These are phyloP conservation scores for Wickerhamomyces chambardii DNA, from an alignment of 805 yeast species.

Conservation along the genomic window DNA sequence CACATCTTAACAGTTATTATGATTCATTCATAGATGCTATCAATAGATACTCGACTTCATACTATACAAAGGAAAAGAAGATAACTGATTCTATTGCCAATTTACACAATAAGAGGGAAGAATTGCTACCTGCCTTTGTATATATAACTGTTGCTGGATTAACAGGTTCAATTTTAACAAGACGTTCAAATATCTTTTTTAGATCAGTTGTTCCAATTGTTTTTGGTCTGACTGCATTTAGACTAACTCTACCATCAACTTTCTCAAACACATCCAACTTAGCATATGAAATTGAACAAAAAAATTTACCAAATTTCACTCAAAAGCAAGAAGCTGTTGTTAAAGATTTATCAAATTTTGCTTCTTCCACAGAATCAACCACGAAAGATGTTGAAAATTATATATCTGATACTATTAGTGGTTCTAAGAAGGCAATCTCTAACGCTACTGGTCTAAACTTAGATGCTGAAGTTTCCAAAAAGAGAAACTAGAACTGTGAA, in stretches of 20 bases:
- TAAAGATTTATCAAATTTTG: slow-evolving; percentile 34
- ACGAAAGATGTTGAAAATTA: slow-evolving; percentile 27
- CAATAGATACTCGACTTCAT: slow-evolving; percentile 38
- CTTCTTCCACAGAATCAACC: slow-evolving; percentile 32
- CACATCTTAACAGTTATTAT: slow-evolving; percentile 14
- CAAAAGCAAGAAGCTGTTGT: slow-evolving; percentile 45
- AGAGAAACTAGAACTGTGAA: not conserved
- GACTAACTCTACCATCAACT: slow-evolving; percentile 65
- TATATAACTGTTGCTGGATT: slow-evolving; percentile 63
- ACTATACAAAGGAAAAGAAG: slow-evolving; percentile 50
- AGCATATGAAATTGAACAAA: slow-evolving; percentile 51
- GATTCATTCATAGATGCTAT: slow-evolving; percentile 14
- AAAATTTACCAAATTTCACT: slow-evolving; percentile 55
- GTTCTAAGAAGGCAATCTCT: slow-evolving; percentile 35
- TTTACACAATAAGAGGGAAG: slow-evolving; percentile 59
- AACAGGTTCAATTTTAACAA: slow-evolving; percentile 65
- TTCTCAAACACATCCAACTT: slow-evolving; percentile 49
- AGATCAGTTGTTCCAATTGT: slow-evolving; percentile 48
- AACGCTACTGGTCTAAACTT: slow-evolving; percentile 61
- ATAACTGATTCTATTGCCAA: slow-evolving; percentile 55
- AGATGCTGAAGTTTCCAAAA: slow-evolving; percentile 50
- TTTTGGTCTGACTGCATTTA: slow-evolving; percentile 58
- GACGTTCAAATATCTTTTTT: slow-evolving; percentile 50
- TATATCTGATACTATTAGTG: slow-evolving; percentile 26
- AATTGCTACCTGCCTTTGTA: slow-evolving; percentile 59